phyloP scores from a whole-genome alignment of 768 basidiomycete species.

The Pisolithus sp. region DNA sequence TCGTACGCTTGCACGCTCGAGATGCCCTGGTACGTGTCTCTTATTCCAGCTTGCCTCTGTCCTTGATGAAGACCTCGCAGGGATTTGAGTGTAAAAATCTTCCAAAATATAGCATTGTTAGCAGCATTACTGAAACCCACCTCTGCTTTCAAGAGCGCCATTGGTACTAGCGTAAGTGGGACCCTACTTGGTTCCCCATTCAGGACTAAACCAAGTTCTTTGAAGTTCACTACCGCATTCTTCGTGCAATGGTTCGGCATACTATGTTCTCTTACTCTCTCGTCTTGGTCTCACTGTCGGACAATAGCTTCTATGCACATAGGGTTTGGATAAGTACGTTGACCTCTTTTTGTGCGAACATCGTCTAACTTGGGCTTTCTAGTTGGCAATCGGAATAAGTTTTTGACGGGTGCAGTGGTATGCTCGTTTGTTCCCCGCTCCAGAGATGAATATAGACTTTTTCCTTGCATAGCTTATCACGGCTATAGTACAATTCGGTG shows the following conservation, averaged over 20 bases:
- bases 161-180: conserved; percentile 3
- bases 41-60: neutral
- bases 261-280: neutral
- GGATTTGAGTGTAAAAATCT: neutral
- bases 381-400: conserved; percentile 17
- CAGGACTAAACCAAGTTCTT: neutral
- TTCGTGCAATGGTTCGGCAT: conserved; percentile 14
- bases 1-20: neutral
- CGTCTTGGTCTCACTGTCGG: neutral
- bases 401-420: conserved; percentile 13
- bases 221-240: conserved; percentile 14
- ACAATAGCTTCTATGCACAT: conserved; percentile 18
- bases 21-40: neutral
- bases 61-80: neutral
- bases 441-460: neutral
- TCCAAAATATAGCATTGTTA: neutral
- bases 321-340: conserved; percentile 22
- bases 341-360: neutral
- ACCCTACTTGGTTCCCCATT: too few relatives aligned
- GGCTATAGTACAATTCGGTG: conserved; percentile 10
- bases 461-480: conserved; percentile 1
- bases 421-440: neutral
- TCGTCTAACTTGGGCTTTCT: neutral
- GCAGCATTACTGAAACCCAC: too few relatives aligned
- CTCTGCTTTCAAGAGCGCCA: neutral